Base-by-base conservation (phyloP, 805 yeast species). In the Isabelozyma pseudorhagii region DNA sequence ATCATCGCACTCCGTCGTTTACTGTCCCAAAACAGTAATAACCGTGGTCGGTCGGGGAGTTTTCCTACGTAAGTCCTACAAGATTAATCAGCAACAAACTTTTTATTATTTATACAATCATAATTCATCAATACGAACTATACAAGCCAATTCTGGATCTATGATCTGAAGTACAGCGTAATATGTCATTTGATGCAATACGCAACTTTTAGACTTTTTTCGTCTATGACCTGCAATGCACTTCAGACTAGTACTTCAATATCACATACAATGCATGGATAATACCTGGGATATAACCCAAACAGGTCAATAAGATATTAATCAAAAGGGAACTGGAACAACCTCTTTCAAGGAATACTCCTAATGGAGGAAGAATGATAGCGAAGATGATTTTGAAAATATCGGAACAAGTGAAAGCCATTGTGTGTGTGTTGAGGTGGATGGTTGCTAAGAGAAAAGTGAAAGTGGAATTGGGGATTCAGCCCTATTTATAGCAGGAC, bases 271-370 rank as follows among this genome's bases (percentile, higher is more conserved):
- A 68, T 5, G 89, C 84, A 58, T 85, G 89, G 13, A 85, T 62
- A 46, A 84, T 77, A 51, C 89, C 96, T 2, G 96, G 96, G 54
- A 88, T 69, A 68, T 83, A 87, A 40, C 92, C 94, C 50, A 89
- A 75, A 54, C 83, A 64, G 18, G 92, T 84, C 60, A 89, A 77
- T 41, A 88, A 59, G 44, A 86, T 68, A 69, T 87, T 86, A 60
- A 88, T 72, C 50, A 67, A 63, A 8, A 66, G 59, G 50, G 62
- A 66, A 13, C 72, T 60, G 34, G 74, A 67, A 63, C 84, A 81
- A 38, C 87, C 87, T 54, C 75, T 68, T 66, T 81, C 85, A 48
- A 80, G 64, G 70, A 80, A 81, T 4, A 82, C 87, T 49, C 85
- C 87, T 55, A 83, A 69, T 47, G 86, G 86, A 40, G 87, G 87